Evolutionary conservation across 2,329 filamentous ascomycete species (phyloP), one percentile per base, ranked within the genome.

Genomic region (Cladophialophora chaetospira): DNA sequence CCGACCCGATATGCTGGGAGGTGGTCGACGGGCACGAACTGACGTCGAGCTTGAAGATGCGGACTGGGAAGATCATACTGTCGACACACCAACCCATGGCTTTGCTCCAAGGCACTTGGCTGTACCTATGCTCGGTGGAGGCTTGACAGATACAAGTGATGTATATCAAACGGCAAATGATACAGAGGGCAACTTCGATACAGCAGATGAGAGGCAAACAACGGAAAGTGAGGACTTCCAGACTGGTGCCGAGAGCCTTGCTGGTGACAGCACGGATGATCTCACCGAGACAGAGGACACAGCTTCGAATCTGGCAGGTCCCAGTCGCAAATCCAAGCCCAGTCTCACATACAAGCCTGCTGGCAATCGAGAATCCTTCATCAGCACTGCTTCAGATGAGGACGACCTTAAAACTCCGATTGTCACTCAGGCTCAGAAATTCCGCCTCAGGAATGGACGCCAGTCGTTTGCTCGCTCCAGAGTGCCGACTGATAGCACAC

Each of bases 161-260:
- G 79, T 84, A 1, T 93, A 92, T 65, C 89, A 94, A 57, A 93
- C 89, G 4, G 88, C 89, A 33, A 90, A 90, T 58, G 91, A 96
- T 68, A 84, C 82, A 1, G 77, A 79, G 53, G 83, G 86, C 69
- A 81, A 79, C 36, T 88, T 88, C 60, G 85, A 88, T 69, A 88
- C 86, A 40, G 86, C 86, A 21, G 89, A 95, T 67, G 93, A 97
- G 72, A 85, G 85, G 25, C 82, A 82, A 53, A 81, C 77, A 5
- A 96, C 91, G 0, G 92, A 96, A 74, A 96, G 91, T 9, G 93
- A 97, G 65, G 91, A 91, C 62, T 97, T 97, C 83, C 89, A 96
- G 71, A 97, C 93, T 3, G 91, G 89, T n/a, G 84, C 86, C 13
- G 94, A 97, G 69, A 85, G 79, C 60, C 75, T 86, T 62, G 79